Conservation (phyloP, 2,329 filamentous ascomycete genomes). For the Mycosphaerella sp. region DNA sequence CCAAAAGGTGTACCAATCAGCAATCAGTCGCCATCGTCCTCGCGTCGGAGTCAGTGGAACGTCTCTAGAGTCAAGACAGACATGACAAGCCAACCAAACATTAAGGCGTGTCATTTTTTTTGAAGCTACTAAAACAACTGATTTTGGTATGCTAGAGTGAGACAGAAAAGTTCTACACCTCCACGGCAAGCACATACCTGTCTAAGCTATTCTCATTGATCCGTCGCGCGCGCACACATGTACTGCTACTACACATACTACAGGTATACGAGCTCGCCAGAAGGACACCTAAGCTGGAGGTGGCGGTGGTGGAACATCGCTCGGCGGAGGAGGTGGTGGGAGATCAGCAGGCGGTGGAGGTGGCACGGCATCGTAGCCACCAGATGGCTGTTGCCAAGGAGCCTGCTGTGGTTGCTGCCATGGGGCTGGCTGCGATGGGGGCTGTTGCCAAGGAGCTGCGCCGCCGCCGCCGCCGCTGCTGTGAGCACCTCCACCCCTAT, state of each 20-base stretch:
- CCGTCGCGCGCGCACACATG: not conserved
- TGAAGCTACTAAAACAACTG: not conserved
- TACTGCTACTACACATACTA: not conserved
- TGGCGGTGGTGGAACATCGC: slow-evolving; percentile 54
- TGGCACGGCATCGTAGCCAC: slow-evolving; percentile 33
- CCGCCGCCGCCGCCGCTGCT: slow-evolving; percentile 15
- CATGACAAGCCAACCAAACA: too few species aligned
- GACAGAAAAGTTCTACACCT: not conserved
- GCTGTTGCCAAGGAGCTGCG: slow-evolving; percentile 29
- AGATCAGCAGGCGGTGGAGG: slow-evolving; percentile 50
- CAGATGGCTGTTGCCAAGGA: slow-evolving; percentile 13
- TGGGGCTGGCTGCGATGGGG: slow-evolving; percentile 18
- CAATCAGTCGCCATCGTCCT: too few species aligned
- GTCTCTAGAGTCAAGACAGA: too few species aligned
- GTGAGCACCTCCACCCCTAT: slow-evolving; percentile 12
- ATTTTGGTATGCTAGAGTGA: not conserved
- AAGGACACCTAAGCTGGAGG: slow-evolving; percentile 1
- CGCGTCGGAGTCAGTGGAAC: too few species aligned
- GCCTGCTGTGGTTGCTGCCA: slow-evolving; percentile 16
- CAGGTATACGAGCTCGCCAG: not conserved
- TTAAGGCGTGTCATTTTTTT: not conserved
- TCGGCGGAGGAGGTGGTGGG: slow-evolving; percentile 56
- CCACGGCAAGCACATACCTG: not conserved
- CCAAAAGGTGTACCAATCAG: too few species aligned
- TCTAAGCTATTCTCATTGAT: not conserved